These are phyloP conservation scores for Aotearoamyces nothofagi DNA, from an alignment of 2,329 filamentous ascomycete species.

Conservation along the genomic window DNA sequence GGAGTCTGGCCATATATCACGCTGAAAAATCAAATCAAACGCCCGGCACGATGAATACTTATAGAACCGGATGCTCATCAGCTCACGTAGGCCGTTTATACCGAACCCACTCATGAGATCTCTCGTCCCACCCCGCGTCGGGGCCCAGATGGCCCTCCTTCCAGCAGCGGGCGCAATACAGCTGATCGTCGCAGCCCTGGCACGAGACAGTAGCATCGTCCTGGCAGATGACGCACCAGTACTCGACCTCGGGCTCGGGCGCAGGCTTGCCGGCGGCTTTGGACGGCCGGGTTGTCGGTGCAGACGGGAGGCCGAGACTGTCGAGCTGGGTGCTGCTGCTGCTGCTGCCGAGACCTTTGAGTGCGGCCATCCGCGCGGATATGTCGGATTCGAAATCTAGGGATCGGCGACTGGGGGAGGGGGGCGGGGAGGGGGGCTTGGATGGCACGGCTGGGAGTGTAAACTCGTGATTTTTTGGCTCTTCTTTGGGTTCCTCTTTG, in stretches of 20 bases:
- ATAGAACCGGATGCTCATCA: no score
- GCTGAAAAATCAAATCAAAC: no score
- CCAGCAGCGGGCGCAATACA: slow-evolving; percentile 72
- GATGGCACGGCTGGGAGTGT: slow-evolving; percentile 10
- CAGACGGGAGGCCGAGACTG: slow-evolving; percentile 15
- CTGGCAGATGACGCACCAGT: slow-evolving; percentile 72
- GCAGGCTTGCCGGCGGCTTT: slow-evolving; percentile 19
- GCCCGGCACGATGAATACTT: no score
- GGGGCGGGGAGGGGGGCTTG: slow-evolving; percentile 6
- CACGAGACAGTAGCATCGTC: slow-evolving; percentile 64
- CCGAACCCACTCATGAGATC: slow-evolving; percentile 50
- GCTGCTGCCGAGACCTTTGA: slow-evolving; percentile 7
- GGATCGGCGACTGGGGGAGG: slow-evolving; percentile 6
- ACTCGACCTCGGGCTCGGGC: slow-evolving; percentile 57
- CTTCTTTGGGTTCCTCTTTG: no score
- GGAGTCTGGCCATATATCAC: no score
- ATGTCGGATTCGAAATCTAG: slow-evolving; percentile 16
- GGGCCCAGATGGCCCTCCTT: slow-evolving; percentile 62
- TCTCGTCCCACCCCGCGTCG: slow-evolving; percentile 54
- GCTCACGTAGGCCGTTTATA: slow-evolving; percentile 27
- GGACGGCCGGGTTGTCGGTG: slow-evolving; percentile 12
- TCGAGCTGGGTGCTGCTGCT: no score
- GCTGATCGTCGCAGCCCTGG: slow-evolving; percentile 52
- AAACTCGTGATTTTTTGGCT: no score
- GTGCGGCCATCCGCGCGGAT: slow-evolving; percentile 15